Base-by-base conservation (phyloP, 257 asterid species). In the Leonotis leonurus region DNA sequence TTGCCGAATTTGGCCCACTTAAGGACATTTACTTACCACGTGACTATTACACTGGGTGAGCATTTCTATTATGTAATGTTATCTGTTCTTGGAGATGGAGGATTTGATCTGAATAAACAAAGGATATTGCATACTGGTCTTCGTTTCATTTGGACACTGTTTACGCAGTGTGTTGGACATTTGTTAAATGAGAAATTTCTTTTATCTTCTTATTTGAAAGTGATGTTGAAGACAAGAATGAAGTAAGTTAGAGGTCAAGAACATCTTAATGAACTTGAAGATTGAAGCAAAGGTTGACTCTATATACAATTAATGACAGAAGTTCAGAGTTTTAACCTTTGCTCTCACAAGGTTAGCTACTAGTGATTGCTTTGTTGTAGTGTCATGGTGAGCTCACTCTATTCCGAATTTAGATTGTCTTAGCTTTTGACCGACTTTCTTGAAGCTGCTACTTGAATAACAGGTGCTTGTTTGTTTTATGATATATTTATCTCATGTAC, bases 11-110 rank as follows among this genome's bases (percentile, higher is more conserved):
- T 65, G 95, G 93, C 62, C 88, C 83, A 2, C 62, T 87, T 3
- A 87, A 87, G 78, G 90, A 87, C 56, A 43, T 87, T 33, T 87
- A 82, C 56, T 69, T 84, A 60, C 95, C 90, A 0, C 78, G 82
- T 10, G 85, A 82, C 60, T 85, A 81, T 59, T 76, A 78, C 60
- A 74, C 85, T 1, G 81, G 94, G 94, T 85, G 52, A 75, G 86
- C 60, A 41, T 33, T 53, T 68, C 16, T 24, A 11, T 18, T 8
- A 22, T n/a, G 30, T 9, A 27, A 20, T 41, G 35, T 29, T 29
- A 29, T 45, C 53, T 56, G 25, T 35, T 60, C 17, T 12, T 3
- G 14, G 40, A 9, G 56, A 17, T 52, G 44, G 9, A 11, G 25
- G 25, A 52, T 55, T 66, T 62, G 7, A 29, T 65, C 50, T 49